phyloP scores from a whole-genome alignment of 495 filamentous ascomycete genomes.

The Podospora tetraspora region DNA sequence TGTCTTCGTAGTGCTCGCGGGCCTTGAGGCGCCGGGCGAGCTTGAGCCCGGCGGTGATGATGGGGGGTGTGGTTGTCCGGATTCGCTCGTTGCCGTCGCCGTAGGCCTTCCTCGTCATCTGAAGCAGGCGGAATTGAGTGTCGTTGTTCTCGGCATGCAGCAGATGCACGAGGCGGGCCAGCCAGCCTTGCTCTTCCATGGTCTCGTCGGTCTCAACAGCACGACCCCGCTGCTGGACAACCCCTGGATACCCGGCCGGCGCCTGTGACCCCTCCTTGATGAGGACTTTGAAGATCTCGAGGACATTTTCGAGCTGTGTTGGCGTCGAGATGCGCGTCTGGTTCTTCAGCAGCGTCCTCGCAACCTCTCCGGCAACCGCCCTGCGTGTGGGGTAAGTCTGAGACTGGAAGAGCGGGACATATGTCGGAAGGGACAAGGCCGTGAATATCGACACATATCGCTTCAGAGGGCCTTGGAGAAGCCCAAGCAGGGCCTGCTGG shows the following conservation, averaged over 20 bases:
- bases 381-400: slow-evolving; percentile 92
- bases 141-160: slow-evolving; percentile 80
- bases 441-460: slow-evolving; percentile 91
- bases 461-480: slow-evolving; percentile 83
- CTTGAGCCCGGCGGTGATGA: slow-evolving; percentile 85
- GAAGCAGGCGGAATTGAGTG: slow-evolving; percentile 89
- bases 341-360: slow-evolving; percentile 70
- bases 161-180: slow-evolving; percentile 86
- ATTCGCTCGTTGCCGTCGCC: slow-evolving; percentile 91
- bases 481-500: slow-evolving; percentile 80
- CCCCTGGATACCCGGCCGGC: slow-evolving; percentile 74
- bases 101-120: slow-evolving; percentile 82
- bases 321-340: slow-evolving; percentile 69
- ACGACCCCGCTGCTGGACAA: slow-evolving; percentile 60
- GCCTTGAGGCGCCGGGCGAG: slow-evolving; percentile 85
- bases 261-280: slow-evolving; percentile 91
- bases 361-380: slow-evolving; percentile 83
- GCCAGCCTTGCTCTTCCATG: slow-evolving; percentile 93
- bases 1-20: slow-evolving; percentile 90
- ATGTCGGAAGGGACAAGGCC: slow-evolving; percentile 82
- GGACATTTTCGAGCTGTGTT: slow-evolving; percentile 78
- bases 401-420: slow-evolving; percentile 79
- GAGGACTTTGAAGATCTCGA: slow-evolving; percentile 80
- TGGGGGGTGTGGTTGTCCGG: slow-evolving; percentile 87
- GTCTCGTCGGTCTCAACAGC: slow-evolving; percentile 82